These are phyloP conservation scores for Paecilomyces niveus DNA, from an alignment of 2,329 filamentous ascomycete species.

Conservation along the genomic window DNA sequence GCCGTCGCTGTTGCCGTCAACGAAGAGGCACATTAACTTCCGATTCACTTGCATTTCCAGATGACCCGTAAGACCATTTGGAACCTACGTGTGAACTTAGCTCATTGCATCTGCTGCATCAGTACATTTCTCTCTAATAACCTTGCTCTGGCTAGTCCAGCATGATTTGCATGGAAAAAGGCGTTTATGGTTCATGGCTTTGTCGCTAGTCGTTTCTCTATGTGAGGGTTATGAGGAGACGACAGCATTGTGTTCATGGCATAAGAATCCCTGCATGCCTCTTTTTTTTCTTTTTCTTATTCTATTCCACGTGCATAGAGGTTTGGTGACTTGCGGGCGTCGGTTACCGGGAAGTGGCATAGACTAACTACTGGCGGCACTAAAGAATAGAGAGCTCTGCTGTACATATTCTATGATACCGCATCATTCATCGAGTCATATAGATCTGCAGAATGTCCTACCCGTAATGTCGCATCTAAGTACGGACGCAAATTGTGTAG, in stretches of 20 bases:
- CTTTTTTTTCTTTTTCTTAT: not conserved
- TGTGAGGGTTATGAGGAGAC: not conserved
- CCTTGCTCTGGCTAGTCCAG: not conserved
- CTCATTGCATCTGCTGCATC: not conserved
- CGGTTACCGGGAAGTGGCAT: conserved; percentile 11
- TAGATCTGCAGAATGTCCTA: not conserved
- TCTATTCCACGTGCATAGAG: conserved; percentile 9
- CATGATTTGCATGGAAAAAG: not conserved
- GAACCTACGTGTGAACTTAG: not conserved
- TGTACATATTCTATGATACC: conserved; percentile 16
- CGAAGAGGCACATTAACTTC: conserved; percentile 10
- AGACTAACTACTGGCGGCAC: conserved; percentile 8
- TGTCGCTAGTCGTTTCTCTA: not conserved
- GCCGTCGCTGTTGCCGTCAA: conserved; percentile 38
- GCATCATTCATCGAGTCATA: not conserved
- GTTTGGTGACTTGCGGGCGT: conserved; percentile 2
- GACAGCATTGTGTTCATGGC: not conserved
- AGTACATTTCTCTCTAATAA: not conserved
- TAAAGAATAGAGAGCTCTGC: conserved; percentile 8
- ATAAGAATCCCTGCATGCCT: not conserved
- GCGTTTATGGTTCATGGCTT: not conserved
- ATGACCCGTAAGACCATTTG: not conserved
- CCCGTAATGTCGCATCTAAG: not conserved
- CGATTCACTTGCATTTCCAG: not conserved
- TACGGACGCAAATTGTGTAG: not conserved